These are phyloP conservation scores for Isabelozyma gotoi DNA, from an alignment of 805 yeast genomes.

Conservation along the genomic window DNA sequence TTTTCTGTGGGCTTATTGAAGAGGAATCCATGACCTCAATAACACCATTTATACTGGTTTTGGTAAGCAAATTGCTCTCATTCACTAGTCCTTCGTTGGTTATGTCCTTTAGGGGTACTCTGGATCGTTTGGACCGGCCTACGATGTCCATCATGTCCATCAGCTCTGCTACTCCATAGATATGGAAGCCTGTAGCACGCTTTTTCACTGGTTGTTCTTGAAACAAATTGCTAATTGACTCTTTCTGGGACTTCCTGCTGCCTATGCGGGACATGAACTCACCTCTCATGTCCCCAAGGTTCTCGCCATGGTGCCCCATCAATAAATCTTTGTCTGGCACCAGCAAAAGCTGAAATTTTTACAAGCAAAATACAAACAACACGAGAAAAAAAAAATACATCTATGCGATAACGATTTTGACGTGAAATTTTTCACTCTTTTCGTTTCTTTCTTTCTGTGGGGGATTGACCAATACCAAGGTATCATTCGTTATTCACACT, in stretches of 20 bases:
- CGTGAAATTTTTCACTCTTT: not conserved
- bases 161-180: not conserved
- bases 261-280: not conserved
- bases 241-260: not conserved
- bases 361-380: too few species aligned
- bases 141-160: conserved; percentile 1
- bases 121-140: not conserved
- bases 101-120: not conserved
- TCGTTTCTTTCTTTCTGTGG: not conserved
- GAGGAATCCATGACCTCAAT: too few species aligned
- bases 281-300: not conserved
- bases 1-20: not conserved
- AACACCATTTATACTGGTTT: too few species aligned
- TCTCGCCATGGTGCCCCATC: not conserved
- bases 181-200: not conserved
- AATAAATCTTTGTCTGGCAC: too few species aligned
- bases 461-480: not conserved
- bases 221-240: not conserved
- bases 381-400: too few species aligned
- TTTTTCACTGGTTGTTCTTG: not conserved
- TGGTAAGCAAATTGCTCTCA: too few species aligned
- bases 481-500: not conserved
- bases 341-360: too few species aligned
- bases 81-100: too few species aligned
- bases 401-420: not conserved